Base-by-base conservation (phyloP, 2,329 filamentous ascomycete genomes). In the Nannizziopsis arthrosporioides region DNA sequence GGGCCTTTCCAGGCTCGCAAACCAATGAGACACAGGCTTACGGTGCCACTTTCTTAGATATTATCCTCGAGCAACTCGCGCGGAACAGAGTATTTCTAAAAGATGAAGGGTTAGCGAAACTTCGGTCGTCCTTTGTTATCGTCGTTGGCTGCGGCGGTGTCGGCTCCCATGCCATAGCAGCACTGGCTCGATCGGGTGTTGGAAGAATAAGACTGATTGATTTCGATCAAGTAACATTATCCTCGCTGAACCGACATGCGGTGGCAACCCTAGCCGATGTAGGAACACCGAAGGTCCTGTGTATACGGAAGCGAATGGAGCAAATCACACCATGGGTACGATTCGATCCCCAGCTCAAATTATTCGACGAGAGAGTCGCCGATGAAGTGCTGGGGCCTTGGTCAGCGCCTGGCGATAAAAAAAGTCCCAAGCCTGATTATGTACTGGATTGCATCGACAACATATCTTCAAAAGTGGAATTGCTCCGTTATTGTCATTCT, bases 381-480 rank as follows among this genome's bases (percentile, higher is more conserved):
- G 75, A 76, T 5, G 63, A 68, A 9, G 70, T 95, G 53, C 70
- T 98, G 37, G 78, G 70, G 0, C 72, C 78, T 0, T 88, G 86
- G 81, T 67, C 71, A 10, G 55, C 64, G 54, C 12, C 77, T 75
- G 61, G 64, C 27, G 59, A 61, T 5, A 62, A 65, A 14, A 59
- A 61, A 31, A 63, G 63, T n/a, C 63, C 59, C 41, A 74, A 74
- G 57, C 88, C 89, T 1, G 83, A 90, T 58, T 98, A 82, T 60
- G 80, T 98, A n/a, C 79, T 98, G 32, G 92, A 98, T 66, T 93
- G 90, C 17, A 98, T 98, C 56, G 92, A 98, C 66, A 96, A 98
- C 62, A 96, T 98, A 53, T 86, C 94, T 44, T 94, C 87, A 47
- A 98, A 98, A 69, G 90, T 98, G 2, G 84, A 82, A 14, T 71